Conservation (phyloP, 306 rosid genomes). For the Prunus dulcis region DNA sequence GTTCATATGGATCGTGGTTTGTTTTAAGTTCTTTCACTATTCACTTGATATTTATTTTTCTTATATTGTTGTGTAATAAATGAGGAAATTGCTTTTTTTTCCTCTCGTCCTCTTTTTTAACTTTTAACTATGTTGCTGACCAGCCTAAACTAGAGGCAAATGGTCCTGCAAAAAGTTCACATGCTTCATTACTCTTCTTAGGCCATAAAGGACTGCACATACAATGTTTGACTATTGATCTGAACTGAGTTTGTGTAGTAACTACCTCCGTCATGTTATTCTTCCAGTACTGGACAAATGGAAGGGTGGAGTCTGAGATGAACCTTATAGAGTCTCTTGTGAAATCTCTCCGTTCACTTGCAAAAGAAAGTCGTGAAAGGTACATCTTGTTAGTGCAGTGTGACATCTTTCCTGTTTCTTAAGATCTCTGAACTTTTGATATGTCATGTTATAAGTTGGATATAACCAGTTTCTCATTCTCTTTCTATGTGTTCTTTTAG, state of each 20-base stretch:
- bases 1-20: no score
- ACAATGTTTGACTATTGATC: background rate
- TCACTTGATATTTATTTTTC: constrained; percentile 27
- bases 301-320: constrained; percentile 64
- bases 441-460: background rate
- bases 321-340: constrained; percentile 65
- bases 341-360: constrained; percentile 78
- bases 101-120: constrained; percentile 66
- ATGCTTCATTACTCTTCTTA: background rate
- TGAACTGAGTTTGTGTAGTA: background rate
- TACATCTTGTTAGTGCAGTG: constrained; percentile 14
- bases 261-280: background rate
- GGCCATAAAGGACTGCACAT: background rate
- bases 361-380: constrained; percentile 94
- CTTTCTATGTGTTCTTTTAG: constrained; percentile 3
- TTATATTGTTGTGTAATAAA: no score
- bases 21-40: no score
- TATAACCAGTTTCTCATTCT: background rate
- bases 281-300: constrained; percentile 81
- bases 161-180: background rate
- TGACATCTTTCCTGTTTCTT: background rate
- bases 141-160: background rate
- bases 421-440: background rate
- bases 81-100: constrained; percentile 34
- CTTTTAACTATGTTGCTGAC: constrained; percentile 40